Percentiles rank a stretch among this genome's conserved stretches.
phyloP scores from a whole-genome alignment of 2,329 filamentous ascomycete species.

The Alternaria sp. region DNA sequence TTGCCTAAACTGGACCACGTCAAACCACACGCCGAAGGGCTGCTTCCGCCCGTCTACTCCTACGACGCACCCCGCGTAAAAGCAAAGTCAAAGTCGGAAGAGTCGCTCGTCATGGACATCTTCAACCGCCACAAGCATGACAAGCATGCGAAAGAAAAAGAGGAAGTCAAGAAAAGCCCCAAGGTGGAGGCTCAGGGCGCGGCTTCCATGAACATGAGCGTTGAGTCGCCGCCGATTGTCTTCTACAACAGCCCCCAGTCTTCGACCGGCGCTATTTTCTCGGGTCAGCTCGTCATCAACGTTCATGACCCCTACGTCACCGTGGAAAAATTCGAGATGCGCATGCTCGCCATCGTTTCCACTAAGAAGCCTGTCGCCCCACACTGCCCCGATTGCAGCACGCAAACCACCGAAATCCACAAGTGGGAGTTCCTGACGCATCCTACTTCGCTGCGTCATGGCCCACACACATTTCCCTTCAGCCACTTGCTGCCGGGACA shows the following conservation, averaged over 20 bases:
- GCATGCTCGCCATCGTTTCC: conserved; percentile 70
- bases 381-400: conserved; percentile 79
- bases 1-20: conserved; percentile 36
- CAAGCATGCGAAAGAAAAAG: conserved; percentile 25
- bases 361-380: conserved; percentile 82
- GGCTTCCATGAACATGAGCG: conserved; percentile 64
- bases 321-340: conserved; percentile 75
- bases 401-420: conserved; percentile 74
- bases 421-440: conserved; percentile 73
- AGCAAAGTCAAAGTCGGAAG: conserved; percentile 37
- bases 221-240: conserved; percentile 87
- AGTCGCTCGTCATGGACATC: conserved; percentile 48
- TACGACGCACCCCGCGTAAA: conserved; percentile 39
- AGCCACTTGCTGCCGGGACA: conserved; percentile 84
- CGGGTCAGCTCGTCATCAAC: conserved; percentile 77
- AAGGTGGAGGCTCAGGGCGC: conserved; percentile 49
- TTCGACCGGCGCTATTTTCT: conserved; percentile 85
- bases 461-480: conserved; percentile 83
- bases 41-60: conserved; percentile 45
- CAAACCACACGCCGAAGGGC: conserved; percentile 28
- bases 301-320: conserved; percentile 70
- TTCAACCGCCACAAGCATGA: conserved; percentile 47
- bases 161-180: conserved; percentile 42
- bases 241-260: conserved; percentile 77
- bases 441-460: conserved; percentile 49